These are phyloP conservation scores for Tuber magnatum DNA, from an alignment of 495 filamentous ascomycete genomes.

Conservation along the genomic window DNA sequence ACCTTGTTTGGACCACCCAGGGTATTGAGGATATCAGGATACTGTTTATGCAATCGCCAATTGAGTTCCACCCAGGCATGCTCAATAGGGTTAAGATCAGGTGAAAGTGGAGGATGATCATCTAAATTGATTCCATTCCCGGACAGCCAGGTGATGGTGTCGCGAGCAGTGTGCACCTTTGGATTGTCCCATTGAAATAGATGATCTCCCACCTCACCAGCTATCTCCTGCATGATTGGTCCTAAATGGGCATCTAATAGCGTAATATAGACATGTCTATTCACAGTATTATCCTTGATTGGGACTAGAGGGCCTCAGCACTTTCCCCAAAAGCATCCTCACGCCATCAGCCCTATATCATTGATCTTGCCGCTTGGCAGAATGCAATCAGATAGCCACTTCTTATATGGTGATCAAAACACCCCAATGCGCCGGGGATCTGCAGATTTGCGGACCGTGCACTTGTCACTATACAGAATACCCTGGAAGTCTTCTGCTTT, in stretches of 20 bases:
- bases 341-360: constrained; percentile 8
- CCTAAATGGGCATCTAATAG: not conserved
- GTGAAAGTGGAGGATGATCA: too few relatives aligned
- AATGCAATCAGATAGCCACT: constrained; percentile 29
- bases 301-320: too few relatives aligned
- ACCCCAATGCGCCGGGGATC: constrained; percentile 13
- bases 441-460: constrained; percentile 9
- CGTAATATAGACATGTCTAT: not conserved
- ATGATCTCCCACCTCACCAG: not conserved
- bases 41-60: constrained; percentile 7
- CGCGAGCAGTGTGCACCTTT: constrained; percentile 22
- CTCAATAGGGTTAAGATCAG: constrained; percentile 42
- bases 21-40: constrained; percentile 15
- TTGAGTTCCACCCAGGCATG: constrained; percentile 38
- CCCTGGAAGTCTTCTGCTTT: too few relatives aligned
- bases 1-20: not conserved
- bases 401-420: constrained; percentile 16
- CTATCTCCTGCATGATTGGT: not conserved
- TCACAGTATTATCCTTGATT: too few relatives aligned
- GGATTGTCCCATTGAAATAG: constrained; percentile 38
- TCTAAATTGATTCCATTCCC: too few relatives aligned
- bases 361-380: too few relatives aligned
- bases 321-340: constrained; percentile 12
- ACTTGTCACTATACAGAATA: too few relatives aligned
- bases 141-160: too few relatives aligned